Evolutionary conservation across 108 stramenopile genomes (phyloP), one percentile per base, ranked within the genome.

Genomic region (Schizochytrium sp.): DNA sequence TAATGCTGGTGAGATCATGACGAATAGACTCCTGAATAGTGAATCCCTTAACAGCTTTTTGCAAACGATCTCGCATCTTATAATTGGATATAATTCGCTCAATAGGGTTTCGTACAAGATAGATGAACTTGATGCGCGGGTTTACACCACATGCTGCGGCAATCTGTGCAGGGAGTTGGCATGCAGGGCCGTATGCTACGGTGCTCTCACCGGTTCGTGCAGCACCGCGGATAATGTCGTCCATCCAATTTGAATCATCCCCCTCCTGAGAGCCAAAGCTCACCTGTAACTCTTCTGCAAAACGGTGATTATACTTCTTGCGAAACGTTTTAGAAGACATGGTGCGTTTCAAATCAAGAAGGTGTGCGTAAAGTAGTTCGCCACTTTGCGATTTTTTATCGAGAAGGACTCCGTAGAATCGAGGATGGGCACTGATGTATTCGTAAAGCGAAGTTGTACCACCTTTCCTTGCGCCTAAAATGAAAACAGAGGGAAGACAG

Each of bases 391-490:
- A 38, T 5, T 40, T 53, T 5, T 10, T n/a, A 12, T 83, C 76
- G 0, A 83, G 76, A 47, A 55, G 49, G 3, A 83, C 76, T 17
- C 76, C 76, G 53, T 55, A 55, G 28, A 83, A 83, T 28, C 53
- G 47, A 10, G 76, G 76, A 28, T 83, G 76, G 38, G 47, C 50
- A 28, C 76, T 83, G 38, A 83, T 17, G 76, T 83, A 83, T 53
- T 17, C 40, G 53, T 55, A 83, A 10, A 83, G 76, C 5, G 76
- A 83, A 53, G 76, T 83, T 10, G 76, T 83, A 2, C 76, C 76
- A 53, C 76, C 76, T 53, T 83, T 83, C 28, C 76, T 47, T 8
- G 76, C 76, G 17, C 76, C 76, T 5, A 83, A 28, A 28, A 83
- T 83, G 0, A 83, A 53, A 10, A 83, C 76, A 5, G 45, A 47